Conservation (phyloP, 345 rosid genomes). For the Firmiana major region DNA sequence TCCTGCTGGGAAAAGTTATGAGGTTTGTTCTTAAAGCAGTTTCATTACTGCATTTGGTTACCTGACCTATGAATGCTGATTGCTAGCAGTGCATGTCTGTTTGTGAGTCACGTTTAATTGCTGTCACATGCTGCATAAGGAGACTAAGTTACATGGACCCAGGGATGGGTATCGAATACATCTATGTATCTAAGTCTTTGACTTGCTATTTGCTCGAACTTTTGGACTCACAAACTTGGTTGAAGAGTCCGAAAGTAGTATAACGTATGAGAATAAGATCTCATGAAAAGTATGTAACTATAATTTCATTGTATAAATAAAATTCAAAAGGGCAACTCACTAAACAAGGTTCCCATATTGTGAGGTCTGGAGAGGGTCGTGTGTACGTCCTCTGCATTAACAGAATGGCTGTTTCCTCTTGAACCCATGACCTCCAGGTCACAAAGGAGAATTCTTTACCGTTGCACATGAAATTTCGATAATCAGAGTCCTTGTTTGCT, state of each 20-base stretch:
- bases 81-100: neutral
- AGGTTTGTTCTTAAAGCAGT: constrained; percentile 44
- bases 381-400: too few species aligned
- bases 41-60: neutral
- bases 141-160: neutral
- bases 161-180: too few species aligned
- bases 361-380: too few species aligned
- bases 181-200: neutral
- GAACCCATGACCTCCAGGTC: too few species aligned
- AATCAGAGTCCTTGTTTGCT: too few species aligned
- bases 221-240: neutral
- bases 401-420: too few species aligned
- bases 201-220: neutral
- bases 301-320: too few species aligned
- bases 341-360: too few species aligned
- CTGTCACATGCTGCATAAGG: neutral
- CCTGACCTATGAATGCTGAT: constrained; percentile 3
- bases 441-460: too few species aligned
- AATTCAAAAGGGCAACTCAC: too few species aligned
- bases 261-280: neutral
- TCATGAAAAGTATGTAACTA: neutral
- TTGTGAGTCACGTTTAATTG: neutral
- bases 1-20: constrained; percentile 73
- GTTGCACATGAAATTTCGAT: too few species aligned
- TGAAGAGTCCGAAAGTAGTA: neutral